Percentiles rank a stretch among this genome's conserved stretches.
Evolutionary conservation across 192 early-diverging fungal genomes (phyloP).

Genomic region (Anaeromyces robustus): DNA sequence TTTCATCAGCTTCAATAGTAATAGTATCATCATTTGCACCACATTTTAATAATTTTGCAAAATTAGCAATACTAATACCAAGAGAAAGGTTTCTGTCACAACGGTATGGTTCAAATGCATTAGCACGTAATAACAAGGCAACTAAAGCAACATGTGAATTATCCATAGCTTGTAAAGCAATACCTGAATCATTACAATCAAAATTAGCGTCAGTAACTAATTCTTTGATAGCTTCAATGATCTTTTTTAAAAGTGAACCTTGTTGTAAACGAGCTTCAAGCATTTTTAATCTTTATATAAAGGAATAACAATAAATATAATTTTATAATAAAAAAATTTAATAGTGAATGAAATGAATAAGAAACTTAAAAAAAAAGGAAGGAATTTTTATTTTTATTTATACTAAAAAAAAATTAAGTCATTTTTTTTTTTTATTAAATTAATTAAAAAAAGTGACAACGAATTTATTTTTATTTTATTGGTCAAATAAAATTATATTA

Average conservation of each 20-base stretch:
- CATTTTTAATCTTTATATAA: constrained; percentile 25
- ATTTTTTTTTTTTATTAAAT: neutral
- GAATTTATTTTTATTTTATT: neutral
- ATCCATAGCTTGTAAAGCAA: constrained; percentile 94
- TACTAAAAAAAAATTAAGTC: neutral
- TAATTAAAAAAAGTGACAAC: neutral
- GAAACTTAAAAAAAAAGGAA: neutral
- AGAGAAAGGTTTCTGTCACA: constrained; percentile 83
- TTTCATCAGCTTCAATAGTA: constrained; percentile 79
- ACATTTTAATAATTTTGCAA: constrained; percentile 90
- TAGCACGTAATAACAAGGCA: constrained; percentile 59
- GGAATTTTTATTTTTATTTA: neutral
- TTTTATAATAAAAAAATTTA: neutral
- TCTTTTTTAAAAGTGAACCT: constrained; percentile 79
- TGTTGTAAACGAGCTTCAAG: constrained; percentile 81
- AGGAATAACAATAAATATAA: neutral
- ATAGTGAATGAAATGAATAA: neutral
- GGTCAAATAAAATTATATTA: neutral
- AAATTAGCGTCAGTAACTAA: constrained; percentile 94
- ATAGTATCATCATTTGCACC: constrained; percentile 80
- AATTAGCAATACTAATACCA: constrained; percentile 69
- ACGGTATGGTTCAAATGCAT: constrained; percentile 72
- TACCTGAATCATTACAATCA: constrained; percentile 89
- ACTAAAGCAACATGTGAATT: constrained; percentile 94
- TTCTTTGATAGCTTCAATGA: constrained; percentile 95